phyloP scores from a whole-genome alignment of 768 basidiomycete species.

The Trametes meyenii region DNA sequence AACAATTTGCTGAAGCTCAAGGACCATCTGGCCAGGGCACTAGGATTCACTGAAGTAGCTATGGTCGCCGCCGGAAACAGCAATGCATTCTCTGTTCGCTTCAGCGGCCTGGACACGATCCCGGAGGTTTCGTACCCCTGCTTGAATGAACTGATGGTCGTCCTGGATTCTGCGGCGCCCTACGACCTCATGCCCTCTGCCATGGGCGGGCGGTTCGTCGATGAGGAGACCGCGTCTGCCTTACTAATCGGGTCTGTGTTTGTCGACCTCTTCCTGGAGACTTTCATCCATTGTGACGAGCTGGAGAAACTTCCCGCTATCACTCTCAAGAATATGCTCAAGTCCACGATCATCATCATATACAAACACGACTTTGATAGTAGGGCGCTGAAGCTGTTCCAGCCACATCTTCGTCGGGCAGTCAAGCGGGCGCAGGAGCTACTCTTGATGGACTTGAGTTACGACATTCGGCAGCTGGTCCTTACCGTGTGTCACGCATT shows the following conservation, averaged over 20 bases:
- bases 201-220: conserved; percentile 40
- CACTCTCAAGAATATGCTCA: conserved; percentile 61
- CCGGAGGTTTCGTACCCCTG: conserved; percentile 53
- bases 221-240: conserved; percentile 46
- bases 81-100: conserved; percentile 55
- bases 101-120: conserved; percentile 49
- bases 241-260: conserved; percentile 65
- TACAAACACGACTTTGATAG: conserved; percentile 77
- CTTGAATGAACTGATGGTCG: conserved; percentile 55
- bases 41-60: conserved; percentile 59
- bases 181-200: conserved; percentile 51
- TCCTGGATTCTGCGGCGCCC: conserved; percentile 61
- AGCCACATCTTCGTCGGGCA: conserved; percentile 53
- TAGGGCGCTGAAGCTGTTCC: conserved; percentile 53
- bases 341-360: conserved; percentile 63
- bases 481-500: conserved; percentile 64
- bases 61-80: conserved; percentile 49
- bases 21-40: conserved; percentile 44
- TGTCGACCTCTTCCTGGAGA: conserved; percentile 58
- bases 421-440: conserved; percentile 54
- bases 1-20: conserved; percentile 64
- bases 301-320: conserved; percentile 54
- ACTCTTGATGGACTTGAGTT: conserved; percentile 55
- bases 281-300: conserved; percentile 51
- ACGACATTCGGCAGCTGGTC: conserved; percentile 68